A percentile compares a stretch with the other conserved stretches of the same genome.
phyloP scores from a whole-genome alignment of 1,284 basidiomycete genomes.

The Gomphus bonarii region DNA sequence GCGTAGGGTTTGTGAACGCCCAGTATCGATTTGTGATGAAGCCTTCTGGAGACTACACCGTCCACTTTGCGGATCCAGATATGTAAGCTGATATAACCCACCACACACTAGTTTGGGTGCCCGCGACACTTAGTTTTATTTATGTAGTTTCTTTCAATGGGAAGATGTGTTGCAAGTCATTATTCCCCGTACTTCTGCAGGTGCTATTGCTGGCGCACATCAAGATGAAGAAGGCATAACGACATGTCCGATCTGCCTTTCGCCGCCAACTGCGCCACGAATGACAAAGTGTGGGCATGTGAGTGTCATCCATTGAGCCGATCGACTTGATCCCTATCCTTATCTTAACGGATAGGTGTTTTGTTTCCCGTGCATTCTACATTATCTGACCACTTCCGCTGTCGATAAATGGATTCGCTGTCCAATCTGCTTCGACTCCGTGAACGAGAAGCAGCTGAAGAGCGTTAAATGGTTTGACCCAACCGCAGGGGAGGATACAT shows the following conservation, averaged over 20 bases:
- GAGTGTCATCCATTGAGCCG: slow-evolving; percentile 23
- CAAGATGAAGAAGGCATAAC: slow-evolving; percentile 51
- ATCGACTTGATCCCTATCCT: slow-evolving; percentile 11
- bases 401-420: slow-evolving; percentile 80
- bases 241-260: slow-evolving; percentile 92
- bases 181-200: slow-evolving; percentile 68
- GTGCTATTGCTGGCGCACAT: slow-evolving; percentile 35
- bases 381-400: slow-evolving; percentile 80
- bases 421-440: slow-evolving; percentile 93
- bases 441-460: slow-evolving; percentile 88
- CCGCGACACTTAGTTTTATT: background rate
- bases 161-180: slow-evolving; percentile 94
- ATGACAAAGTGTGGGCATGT: slow-evolving; percentile 99
- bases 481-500: slow-evolving; percentile 27
- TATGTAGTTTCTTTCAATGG: slow-evolving; percentile 81
- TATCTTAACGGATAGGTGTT: slow-evolving; percentile 45
- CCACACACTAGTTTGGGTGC: background rate
- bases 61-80: slow-evolving; percentile 91
- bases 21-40: slow-evolving; percentile 93
- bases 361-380: slow-evolving; percentile 87
- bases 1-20: slow-evolving; percentile 80
- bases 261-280: slow-evolving; percentile 81
- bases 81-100: slow-evolving; percentile 62
- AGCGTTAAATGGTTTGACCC: slow-evolving; percentile 71
- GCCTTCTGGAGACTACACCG: slow-evolving; percentile 85